Evolutionary conservation across 1,284 basidiomycete genomes (phyloP), one percentile per base, ranked within the genome.

Genomic region (Peniophora sp.): DNA sequence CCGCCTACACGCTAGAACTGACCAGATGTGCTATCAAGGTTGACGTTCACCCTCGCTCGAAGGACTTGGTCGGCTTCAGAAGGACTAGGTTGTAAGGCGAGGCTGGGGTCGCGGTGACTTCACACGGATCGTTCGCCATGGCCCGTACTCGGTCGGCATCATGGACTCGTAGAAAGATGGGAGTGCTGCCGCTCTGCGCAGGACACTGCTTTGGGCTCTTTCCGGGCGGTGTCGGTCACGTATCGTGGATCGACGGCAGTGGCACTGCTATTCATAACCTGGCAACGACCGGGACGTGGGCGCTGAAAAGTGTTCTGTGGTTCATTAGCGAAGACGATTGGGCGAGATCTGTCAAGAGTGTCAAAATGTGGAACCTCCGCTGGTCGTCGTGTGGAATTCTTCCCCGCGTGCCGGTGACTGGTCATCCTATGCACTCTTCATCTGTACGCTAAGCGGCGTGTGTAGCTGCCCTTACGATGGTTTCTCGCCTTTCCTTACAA

Each of bases 121-220:
- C 55, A 68, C 68, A 10, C 49, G 54, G 37, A 64, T 65, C 36
- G 60, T 67, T 52, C 58, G 69, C 57, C 83, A 84, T 61, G 69
- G 72, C n/a, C 71, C 66, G 24, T 51, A 68, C 18, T 71, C 76
- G 49, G 68, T 75, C 47, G 73, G 72, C 11, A 64, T 83, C 14
- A 56, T 60, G 52, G 67, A 83, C 58, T 75, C 61, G 18, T 62
- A 66, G n/a, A 63, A 63, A 11, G 69, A 71, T 32, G 75, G 74
- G 20, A 67, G 62, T 24, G 58, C 78, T 56, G 76, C 79, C 1
- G 82, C 88, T n/a, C 89, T 90, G 3, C 92, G 90, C 56, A 88
- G 92, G 64, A 87, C 85, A 60, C 86, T 76, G 14, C 93, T 93
- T 69, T 92, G 92, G 91, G 18, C 93, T 87, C 86, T 94, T 94